Conservation (phyloP, 331 rosid genomes). For the Quercus tomentella region DNA sequence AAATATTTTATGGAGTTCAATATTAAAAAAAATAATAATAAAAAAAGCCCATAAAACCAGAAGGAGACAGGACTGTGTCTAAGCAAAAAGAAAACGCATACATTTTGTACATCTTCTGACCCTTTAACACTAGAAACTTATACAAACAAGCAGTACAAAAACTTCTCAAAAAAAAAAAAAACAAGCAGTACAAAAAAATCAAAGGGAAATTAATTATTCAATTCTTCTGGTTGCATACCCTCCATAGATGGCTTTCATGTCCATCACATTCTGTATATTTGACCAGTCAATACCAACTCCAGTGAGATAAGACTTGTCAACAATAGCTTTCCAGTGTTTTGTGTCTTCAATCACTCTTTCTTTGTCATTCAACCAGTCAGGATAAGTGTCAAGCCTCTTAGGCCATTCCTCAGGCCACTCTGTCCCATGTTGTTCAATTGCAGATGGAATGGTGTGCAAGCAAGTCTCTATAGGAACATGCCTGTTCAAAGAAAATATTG, state of each 20-base stretch:
- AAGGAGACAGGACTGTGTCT: background rate
- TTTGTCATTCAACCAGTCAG: constrained; percentile 79
- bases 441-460: constrained; percentile 73
- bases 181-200: constrained; percentile 14
- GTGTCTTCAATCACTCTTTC: constrained; percentile 73
- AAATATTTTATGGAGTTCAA: background rate
- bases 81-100: background rate
- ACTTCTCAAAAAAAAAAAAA: too few relatives aligned
- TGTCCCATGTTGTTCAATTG: constrained; percentile 90
- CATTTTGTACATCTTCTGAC: background rate
- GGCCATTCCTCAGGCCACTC: constrained; percentile 99
- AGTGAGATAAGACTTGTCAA: constrained; percentile 72
- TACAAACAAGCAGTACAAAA: constrained; percentile 13
- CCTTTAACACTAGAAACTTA: background rate
- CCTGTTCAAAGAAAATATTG: constrained; percentile 41
- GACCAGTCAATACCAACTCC: constrained; percentile 96
- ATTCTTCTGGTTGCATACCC: constrained; percentile 59
- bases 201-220: constrained; percentile 10
- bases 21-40: background rate
- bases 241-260: constrained; percentile 92
- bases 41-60: background rate
- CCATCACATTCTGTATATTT: constrained; percentile 79
- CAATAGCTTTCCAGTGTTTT: constrained; percentile 73
- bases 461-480: constrained; percentile 65
- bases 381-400: constrained; percentile 71